Evolutionary conservation across 1,284 basidiomycete species (phyloP), one percentile per base, ranked within the genome.

Genomic region (Puccinia coronata): DNA sequence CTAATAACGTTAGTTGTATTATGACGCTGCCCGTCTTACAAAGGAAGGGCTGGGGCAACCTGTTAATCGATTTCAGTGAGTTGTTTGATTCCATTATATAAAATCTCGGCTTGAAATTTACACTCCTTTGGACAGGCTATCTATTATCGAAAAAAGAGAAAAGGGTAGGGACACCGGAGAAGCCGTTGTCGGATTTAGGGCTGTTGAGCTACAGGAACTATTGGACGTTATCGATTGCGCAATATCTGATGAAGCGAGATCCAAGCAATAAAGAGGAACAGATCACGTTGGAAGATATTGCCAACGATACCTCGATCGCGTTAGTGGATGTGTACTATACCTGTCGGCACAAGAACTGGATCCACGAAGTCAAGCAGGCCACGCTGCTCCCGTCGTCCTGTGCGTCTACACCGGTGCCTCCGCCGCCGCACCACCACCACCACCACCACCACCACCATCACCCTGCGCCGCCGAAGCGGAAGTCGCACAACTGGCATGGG

Each of bases 1-100:
- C 95, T 87, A 93, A 96, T 85, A 99, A 99, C 87, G 91, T 99
- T 83, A 97, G 94, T 87, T 99, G 97, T 88, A 99, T 99, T 86
- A 98, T 99, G 96, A 99, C 97, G 14, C 88, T 99, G 57, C 97
- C 97, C 0, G 93, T 98, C 55, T 89, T 95, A 83, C 97, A 99
- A 86, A 89, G 97, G 82, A 92, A 93, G 85, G 95, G 95, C 0
- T 98, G 95, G 94, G 95, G 95, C 11, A 94, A 95, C 87, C 89
- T 94, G 80, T 89, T 98, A 84, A 98, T 98, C 85, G 97, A 94
- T 87, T 97, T 98, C 87, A 98, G 96, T 97, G 87, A 86, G 95
- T 89, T 72, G n/a, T 65, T 31, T 82, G 73, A 43, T 61, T 63
- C 51, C 81, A 49, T 25, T 80, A n/a, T 49, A 57, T 57, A 53